These are phyloP conservation scores for Bonia amplexicaulis DNA, from an alignment of 176 grass and related monocot species.

Conservation along the genomic window DNA sequence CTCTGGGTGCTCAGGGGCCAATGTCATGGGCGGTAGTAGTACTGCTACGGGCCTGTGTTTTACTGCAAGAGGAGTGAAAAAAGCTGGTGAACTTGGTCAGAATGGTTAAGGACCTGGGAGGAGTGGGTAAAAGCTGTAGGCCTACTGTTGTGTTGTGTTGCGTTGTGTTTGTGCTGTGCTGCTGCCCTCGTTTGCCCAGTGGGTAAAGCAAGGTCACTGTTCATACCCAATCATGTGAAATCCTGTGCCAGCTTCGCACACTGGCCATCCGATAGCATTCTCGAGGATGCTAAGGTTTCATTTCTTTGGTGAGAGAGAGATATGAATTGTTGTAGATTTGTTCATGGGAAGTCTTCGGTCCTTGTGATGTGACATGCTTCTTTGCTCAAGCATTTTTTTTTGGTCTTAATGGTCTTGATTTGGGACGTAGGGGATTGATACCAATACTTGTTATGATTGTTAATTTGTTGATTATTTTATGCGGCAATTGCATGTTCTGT, in stretches of 20 bases:
- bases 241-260: slow-evolving; percentile 25
- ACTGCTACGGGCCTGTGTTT: slow-evolving; percentile 1
- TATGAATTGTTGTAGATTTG: neutral
- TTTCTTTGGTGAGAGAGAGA: neutral
- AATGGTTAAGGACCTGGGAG: slow-evolving; percentile 1
- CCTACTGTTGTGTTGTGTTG: neutral
- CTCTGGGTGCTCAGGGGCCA: neutral
- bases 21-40: slow-evolving; percentile 5
- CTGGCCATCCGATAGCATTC: slow-evolving; percentile 14
- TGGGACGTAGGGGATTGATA: neutral
- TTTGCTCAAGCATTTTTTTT: neutral
- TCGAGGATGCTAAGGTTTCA: slow-evolving; percentile 74
- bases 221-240: slow-evolving; percentile 57
- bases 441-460: neutral
- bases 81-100: slow-evolving; percentile 34
- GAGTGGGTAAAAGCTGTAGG: slow-evolving; percentile 21
- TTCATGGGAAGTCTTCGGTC: neutral
- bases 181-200: slow-evolving; percentile 20
- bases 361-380: neutral
- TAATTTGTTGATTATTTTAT: slow-evolving; percentile 28
- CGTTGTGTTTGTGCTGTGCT: neutral
- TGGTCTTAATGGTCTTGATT: neutral
- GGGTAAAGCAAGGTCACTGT: slow-evolving; percentile 25
- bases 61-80: slow-evolving; percentile 28
- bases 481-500: neutral